phyloP scores from a whole-genome alignment of 257 asterid genomes.

The Gentiana straminea region DNA sequence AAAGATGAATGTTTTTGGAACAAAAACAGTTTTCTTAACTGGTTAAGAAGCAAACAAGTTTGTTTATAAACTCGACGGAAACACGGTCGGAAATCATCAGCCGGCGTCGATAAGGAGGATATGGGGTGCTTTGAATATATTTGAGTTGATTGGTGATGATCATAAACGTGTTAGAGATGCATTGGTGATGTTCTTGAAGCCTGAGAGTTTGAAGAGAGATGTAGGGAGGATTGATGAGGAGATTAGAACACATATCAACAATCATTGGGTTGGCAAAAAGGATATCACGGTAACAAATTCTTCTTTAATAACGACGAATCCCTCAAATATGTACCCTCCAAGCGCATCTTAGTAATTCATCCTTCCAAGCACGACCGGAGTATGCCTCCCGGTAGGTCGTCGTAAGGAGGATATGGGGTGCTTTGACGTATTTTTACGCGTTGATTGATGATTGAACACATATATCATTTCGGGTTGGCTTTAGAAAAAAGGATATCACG shows the following conservation, averaged over 20 bases:
- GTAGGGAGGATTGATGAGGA: conserved; percentile 42
- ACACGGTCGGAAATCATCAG: conserved; percentile 33
- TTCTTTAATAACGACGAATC: too few species aligned
- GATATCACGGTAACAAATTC: conserved; percentile 25
- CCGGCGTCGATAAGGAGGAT: conserved; percentile 41
- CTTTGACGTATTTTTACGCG: conserved; percentile 32
- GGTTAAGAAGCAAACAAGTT: conserved; percentile 63
- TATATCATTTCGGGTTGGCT: conserved; percentile 47
- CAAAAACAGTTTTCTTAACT: conserved; percentile 36
- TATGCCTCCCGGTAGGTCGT: conserved; percentile 37
- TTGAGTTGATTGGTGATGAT: conserved; percentile 48
- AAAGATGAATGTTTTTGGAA: conserved; percentile 52
- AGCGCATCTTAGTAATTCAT: too few species aligned
- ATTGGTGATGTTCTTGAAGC: conserved; percentile 48
- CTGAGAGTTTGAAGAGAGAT: conserved; percentile 47
- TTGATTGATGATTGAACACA: conserved; percentile 40
- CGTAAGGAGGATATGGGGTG: conserved; percentile 44
- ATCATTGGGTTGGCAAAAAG: conserved; percentile 42
- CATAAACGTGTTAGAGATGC: conserved; percentile 46
- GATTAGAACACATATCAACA: conserved; percentile 31
- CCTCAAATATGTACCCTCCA: too few species aligned
- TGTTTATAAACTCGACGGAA: conserved; percentile 28
- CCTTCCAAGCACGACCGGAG: conserved; percentile 22
- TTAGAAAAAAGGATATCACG: conserved; percentile 30
- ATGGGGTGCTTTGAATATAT: conserved; percentile 32